phyloP scores from a whole-genome alignment of 805 yeast genomes.

The Wickerhamiella siamensis region DNA sequence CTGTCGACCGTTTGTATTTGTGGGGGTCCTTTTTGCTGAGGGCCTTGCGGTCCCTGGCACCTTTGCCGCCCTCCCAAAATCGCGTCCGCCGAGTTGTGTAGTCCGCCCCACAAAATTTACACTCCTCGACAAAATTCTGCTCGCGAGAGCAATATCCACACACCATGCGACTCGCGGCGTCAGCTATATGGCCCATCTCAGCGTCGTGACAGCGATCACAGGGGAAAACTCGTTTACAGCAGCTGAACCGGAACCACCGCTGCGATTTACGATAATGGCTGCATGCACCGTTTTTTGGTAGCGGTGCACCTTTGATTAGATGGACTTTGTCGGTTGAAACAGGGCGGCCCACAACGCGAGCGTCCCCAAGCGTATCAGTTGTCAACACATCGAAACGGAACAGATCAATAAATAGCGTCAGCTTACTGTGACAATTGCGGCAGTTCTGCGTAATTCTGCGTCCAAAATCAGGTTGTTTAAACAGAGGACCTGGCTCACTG shows the following conservation, averaged over 20 bases:
- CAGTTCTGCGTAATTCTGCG: constrained; percentile 22
- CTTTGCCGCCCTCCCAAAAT: constrained; percentile 34
- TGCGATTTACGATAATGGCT: constrained; percentile 28
- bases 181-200: constrained; percentile 25
- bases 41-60: constrained; percentile 27
- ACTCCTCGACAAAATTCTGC: constrained; percentile 26
- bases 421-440: constrained; percentile 25
- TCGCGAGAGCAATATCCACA: constrained; percentile 32
- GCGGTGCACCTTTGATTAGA: constrained; percentile 26
- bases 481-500: constrained; percentile 20
- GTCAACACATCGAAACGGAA: constrained; percentile 23
- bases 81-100: constrained; percentile 24
- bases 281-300: constrained; percentile 29
- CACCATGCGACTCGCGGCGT: constrained; percentile 28
- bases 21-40: constrained; percentile 32
- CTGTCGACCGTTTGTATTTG: constrained; percentile 23
- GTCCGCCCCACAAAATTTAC: constrained; percentile 26
- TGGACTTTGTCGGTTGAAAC: constrained; percentile 20
- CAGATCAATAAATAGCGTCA: constrained; percentile 24
- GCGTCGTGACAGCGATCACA: constrained; percentile 31
- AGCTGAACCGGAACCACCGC: constrained; percentile 31
- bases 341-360: constrained; percentile 11
- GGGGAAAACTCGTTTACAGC: constrained; percentile 30
- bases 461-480: constrained; percentile 24
- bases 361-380: constrained; percentile 19